Evolutionary conservation across 2,329 filamentous ascomycete species (phyloP), one percentile per base, ranked within the genome.

Genomic region (Beauveria rudraprayagi): DNA sequence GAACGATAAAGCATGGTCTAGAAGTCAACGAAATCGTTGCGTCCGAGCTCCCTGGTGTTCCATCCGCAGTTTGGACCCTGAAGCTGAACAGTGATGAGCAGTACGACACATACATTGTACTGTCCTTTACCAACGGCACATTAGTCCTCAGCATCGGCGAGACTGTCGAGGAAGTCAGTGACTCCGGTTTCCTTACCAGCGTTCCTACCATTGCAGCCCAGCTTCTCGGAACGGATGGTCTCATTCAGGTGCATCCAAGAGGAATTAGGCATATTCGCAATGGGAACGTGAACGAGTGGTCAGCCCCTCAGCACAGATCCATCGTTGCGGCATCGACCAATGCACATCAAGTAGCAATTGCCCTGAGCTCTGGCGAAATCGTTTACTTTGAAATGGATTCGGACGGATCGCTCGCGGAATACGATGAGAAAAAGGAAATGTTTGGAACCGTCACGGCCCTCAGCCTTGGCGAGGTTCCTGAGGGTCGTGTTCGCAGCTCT

Each of bases 321-420:
- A 97, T 99, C 65, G 92, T 97, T 52, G 91, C 93, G 9, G 95
- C 93, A 40, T 88, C 93, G 1, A 94, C 93, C 17, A 99, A 99
- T 69, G 87, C 93, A 68, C 86, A 90, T 47, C 94, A 99, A 75
- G 91, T 99, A 28, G 92, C 92, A 3, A 88, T 97, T 55, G 94
- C 94, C 1, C 80, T 99, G 28, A 97, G 92, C 71, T 97, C 92
- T 9, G 93, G 93, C 43, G 94, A 99, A 73, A 93, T 99, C 65
- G 90, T 96, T 47, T 99, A 97, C 71, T 99, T 99, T 67, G 95
- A 99, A 72, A 93, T 97, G 86, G 94, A 97, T 69, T 83, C 85
- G 0, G 93, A 97, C 73, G 92, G 92, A 34, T 90, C 90, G 3
- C 80, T 97, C 37, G 91, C 91, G 40, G 93, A 97, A 76, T 96